These are phyloP conservation scores for Gentiana dahurica DNA, from an alignment of 257 asterid genomes.

Conservation along the genomic window DNA sequence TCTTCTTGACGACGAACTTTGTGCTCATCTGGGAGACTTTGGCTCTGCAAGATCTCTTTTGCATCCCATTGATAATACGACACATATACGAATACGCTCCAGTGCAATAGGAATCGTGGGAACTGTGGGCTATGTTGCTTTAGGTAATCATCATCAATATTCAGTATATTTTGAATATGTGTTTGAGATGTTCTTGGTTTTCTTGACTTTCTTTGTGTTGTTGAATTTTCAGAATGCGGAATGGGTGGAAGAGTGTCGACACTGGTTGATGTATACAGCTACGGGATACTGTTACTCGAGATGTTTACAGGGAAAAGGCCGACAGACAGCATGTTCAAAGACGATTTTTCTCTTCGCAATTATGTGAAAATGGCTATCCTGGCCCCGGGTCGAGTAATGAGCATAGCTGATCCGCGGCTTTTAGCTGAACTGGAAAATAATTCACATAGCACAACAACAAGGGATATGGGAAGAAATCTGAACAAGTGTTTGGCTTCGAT, in stretches of 20 bases:
- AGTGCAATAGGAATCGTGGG: not conserved
- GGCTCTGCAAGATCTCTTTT: constrained; percentile 11
- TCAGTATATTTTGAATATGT: not conserved
- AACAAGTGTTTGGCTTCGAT: constrained; percentile 8
- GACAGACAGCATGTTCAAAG: too few species aligned
- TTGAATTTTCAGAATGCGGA: not conserved
- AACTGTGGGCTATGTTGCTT: not conserved
- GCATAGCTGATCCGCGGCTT: too few species aligned
- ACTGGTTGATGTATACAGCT: not conserved
- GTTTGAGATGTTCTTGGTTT: not conserved
- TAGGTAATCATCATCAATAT: not conserved
- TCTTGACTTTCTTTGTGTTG: not conserved
- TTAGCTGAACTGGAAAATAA: too few species aligned
- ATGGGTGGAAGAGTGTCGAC: not conserved
- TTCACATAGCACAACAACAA: too few species aligned
- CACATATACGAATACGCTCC: not conserved
- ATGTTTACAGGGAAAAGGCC: too few species aligned
- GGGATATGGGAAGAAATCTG: too few species aligned
- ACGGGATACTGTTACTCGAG: not conserved
- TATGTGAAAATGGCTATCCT: too few species aligned
- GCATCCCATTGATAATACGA: not conserved
- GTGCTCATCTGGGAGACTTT: constrained; percentile 18
- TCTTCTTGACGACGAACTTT: constrained; percentile 8
- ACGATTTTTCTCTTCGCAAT: too few species aligned
- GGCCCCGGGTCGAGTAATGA: too few species aligned